Evolutionary conservation across 176 grass and related monocot species (phyloP), one percentile per base, ranked within the genome.

Genomic region (Aegilops longissima): DNA sequence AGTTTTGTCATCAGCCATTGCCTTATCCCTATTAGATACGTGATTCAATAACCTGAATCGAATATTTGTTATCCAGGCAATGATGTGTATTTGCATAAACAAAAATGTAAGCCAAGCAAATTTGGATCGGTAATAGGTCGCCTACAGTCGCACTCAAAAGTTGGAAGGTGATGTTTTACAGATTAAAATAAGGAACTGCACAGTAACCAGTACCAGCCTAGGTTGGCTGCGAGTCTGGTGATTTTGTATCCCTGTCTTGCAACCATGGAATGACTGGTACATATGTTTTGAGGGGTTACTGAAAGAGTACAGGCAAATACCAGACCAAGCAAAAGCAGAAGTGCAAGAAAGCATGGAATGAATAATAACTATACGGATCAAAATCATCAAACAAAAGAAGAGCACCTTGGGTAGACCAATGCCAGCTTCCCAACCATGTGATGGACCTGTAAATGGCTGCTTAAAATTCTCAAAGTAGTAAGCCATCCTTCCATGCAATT

Each of bases 401-500:
- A 51, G 17, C 61, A 93, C 95, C 92, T 95, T 97, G 24, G 92
- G 95, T 24, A 94, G 89, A 86, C 82, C 66, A 39, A 91, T 79
- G 86, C 95, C 90, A 66, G 95, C 90, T 87, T 88, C 82, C 90
- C 90, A 97, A 36, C 92, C 95, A 93, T 94, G 78, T 3, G 92
- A 97, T 64, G 88, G 89, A 58, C 88, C 92, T 5, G 83, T 76
- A 92, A 91, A 93, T 61, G 40, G 16, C 3, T 88, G 51, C 21
- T 56, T 29, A 70, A 69, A 84, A 18, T 67, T 88, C 36, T 95
- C 24, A 14, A 97, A 69, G 84, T 86, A 95, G 76, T 73, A 47
- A 21, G 45, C 67, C 89, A 91, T 93, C 61, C 61, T 80, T 38
- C 23, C 70, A 10, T 91, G 74, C 74, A 97, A 76, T 84, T 85